phyloP scores from a whole-genome alignment of 192 early-diverging fungal species.

The Podila clonocystis region DNA sequence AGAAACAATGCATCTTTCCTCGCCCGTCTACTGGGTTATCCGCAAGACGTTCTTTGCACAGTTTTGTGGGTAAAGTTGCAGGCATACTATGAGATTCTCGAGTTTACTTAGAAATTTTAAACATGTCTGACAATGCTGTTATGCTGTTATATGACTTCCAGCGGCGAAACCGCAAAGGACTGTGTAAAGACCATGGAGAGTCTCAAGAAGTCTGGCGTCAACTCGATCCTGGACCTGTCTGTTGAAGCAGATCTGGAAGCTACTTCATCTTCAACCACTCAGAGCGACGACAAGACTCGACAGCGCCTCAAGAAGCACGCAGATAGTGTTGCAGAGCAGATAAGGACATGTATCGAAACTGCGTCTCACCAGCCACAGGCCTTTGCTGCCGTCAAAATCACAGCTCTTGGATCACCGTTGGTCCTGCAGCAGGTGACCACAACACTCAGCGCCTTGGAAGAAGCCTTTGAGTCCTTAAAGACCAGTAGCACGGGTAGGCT shows the following conservation, averaged over 20 bases:
- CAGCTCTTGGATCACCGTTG: conserved; percentile 80
- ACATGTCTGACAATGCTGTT: no score
- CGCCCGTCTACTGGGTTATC: conserved; percentile 72
- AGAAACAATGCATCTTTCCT: conserved; percentile 58
- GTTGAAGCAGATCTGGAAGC: conserved; percentile 85
- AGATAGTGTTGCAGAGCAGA: conserved; percentile 72
- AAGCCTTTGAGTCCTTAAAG: conserved; percentile 55
- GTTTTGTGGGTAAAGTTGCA: conserved; percentile 77
- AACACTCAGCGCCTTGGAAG: conserved; percentile 57
- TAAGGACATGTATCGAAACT: conserved; percentile 78
- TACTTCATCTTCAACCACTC: conserved; percentile 50
- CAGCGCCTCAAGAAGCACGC: conserved; percentile 69
- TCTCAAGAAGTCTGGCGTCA: conserved; percentile 72
- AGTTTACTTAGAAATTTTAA: no score
- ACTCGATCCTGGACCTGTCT: conserved; percentile 88
- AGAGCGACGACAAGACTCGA: conserved; percentile 47
- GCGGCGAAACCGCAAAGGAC: conserved; percentile 87
- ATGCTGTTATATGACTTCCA: no score
- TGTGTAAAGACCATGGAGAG: conserved; percentile 83
- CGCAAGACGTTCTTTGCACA: conserved; percentile 92
- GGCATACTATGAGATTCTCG: no score
- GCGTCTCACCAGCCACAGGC: conserved; percentile 70
- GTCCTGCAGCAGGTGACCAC: conserved; percentile 80
- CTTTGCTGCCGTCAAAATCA: conserved; percentile 91
- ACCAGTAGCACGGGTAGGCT: conserved; percentile 50